phyloP scores from a whole-genome alignment of 2,329 filamentous ascomycete genomes.

The Botrytis medusae region DNA sequence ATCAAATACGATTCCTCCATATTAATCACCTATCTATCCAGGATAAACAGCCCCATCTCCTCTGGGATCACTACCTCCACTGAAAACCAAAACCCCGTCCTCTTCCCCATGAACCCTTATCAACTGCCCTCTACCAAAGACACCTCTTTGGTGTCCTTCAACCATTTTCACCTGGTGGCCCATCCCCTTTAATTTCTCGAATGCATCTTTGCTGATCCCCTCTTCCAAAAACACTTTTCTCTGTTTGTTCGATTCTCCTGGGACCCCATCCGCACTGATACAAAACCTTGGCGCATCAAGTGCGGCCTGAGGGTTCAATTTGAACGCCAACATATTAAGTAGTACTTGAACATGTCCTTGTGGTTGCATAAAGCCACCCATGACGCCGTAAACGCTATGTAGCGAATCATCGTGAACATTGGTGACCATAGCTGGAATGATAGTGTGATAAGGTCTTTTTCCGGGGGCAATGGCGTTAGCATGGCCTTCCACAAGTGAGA shows the following conservation, averaged over 20 bases:
- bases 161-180: slow-evolving; percentile 75
- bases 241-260: slow-evolving; percentile 54
- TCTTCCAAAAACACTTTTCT: slow-evolving; percentile 77
- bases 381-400: slow-evolving; percentile 88
- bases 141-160: slow-evolving; percentile 59
- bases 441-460: slow-evolving; percentile 95
- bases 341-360: slow-evolving; percentile 94
- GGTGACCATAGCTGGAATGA: slow-evolving; percentile 90
- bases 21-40: slow-evolving; percentile 19
- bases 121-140: slow-evolving; percentile 86
- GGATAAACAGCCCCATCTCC: slow-evolving; percentile 75
- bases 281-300: slow-evolving; percentile 91
- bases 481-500: slow-evolving; percentile 68
- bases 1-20: too few relatives aligned
- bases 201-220: slow-evolving; percentile 68
- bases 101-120: slow-evolving; percentile 62
- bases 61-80: slow-evolving; percentile 82
- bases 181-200: slow-evolving; percentile 64
- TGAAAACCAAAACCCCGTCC: slow-evolving; percentile 80
- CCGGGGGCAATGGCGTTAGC: slow-evolving; percentile 78
- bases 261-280: slow-evolving; percentile 69
- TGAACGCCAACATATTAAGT: slow-evolving; percentile 82
- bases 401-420: slow-evolving; percentile 70
- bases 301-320: slow-evolving; percentile 79
- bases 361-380: slow-evolving; percentile 98